These are phyloP conservation scores for Trichosporon sp. DNA, from an alignment of 1,284 basidiomycete genomes.

Conservation along the genomic window DNA sequence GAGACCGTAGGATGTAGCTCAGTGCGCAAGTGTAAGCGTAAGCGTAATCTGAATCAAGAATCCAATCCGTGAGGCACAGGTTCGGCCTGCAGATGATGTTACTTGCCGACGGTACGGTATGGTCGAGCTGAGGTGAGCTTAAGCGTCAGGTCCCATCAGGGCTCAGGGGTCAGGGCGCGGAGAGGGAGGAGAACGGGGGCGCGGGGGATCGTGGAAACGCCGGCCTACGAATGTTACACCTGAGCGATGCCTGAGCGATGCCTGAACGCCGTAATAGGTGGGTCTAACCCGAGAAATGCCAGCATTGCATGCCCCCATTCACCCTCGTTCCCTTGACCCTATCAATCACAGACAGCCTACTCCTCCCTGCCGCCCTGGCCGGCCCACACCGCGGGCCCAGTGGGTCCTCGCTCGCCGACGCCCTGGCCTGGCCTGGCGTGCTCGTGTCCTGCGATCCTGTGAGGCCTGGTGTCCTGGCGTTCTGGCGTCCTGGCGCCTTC, in stretches of 20 bases:
- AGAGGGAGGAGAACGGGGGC: background rate
- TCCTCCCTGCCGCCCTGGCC: background rate
- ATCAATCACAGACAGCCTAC: background rate
- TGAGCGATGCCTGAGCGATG: background rate
- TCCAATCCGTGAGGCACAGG: background rate
- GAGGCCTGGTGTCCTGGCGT: background rate
- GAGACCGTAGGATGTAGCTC: background rate
- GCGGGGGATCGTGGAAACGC: background rate
- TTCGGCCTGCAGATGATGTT: background rate
- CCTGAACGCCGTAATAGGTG: constrained; percentile 4
- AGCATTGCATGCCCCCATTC: background rate
- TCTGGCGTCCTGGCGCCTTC: background rate
- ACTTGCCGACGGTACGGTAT: constrained; percentile 4
- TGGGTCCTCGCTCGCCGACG: background rate
- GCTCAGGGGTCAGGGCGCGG: background rate
- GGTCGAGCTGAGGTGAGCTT: background rate
- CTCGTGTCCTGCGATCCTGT: background rate
- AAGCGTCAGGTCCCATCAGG: background rate
- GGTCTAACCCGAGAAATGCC: constrained; percentile 5
- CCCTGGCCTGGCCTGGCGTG: background rate
- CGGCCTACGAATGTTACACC: background rate
- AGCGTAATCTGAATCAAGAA: constrained; percentile 7
- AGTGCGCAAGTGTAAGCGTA: constrained; percentile 1
- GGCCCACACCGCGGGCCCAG: background rate
- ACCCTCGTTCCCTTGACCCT: background rate